Percentiles rank a stretch among this genome's conserved stretches.
Conservation (phyloP, 805 yeast species). For the Candida alai region DNA sequence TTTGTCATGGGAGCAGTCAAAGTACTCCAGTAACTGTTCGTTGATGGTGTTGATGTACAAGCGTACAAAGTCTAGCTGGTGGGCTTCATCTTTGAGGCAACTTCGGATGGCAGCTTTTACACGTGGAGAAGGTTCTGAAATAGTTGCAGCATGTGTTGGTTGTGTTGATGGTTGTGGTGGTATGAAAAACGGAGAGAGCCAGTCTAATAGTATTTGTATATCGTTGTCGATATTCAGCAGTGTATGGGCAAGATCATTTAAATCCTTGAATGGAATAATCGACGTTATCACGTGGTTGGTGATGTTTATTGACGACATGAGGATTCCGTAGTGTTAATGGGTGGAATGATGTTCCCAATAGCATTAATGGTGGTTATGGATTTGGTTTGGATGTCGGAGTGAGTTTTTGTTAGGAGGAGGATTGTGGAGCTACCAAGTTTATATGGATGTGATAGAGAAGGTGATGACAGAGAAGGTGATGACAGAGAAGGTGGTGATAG, state of each 20-base stretch:
- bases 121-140: conserved; percentile 27
- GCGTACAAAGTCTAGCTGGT: conserved; percentile 30
- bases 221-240: conserved; percentile 31
- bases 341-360: no score
- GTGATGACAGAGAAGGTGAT: no score
- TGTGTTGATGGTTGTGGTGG: conserved; percentile 1
- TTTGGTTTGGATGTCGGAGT: no score
- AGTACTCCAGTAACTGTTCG: no score
- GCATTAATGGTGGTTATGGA: no score
- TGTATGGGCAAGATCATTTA: conserved; percentile 12
- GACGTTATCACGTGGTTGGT: conserved; percentile 11
- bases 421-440: no score
- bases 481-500: no score
- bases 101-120: conserved; percentile 33
- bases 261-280: conserved; percentile 14
- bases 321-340: no score
- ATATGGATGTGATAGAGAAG: no score
- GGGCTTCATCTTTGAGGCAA: conserved; percentile 30
- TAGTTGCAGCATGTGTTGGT: background rate
- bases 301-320: no score
- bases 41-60: conserved; percentile 32
- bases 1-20: no score
- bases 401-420: no score
- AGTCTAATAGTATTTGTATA: conserved; percentile 27
- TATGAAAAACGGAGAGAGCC: conserved; percentile 31